Evolutionary conservation across 345 rosid species (phyloP), one percentile per base, ranked within the genome.

Genomic region (Citrus cavaleriei): DNA sequence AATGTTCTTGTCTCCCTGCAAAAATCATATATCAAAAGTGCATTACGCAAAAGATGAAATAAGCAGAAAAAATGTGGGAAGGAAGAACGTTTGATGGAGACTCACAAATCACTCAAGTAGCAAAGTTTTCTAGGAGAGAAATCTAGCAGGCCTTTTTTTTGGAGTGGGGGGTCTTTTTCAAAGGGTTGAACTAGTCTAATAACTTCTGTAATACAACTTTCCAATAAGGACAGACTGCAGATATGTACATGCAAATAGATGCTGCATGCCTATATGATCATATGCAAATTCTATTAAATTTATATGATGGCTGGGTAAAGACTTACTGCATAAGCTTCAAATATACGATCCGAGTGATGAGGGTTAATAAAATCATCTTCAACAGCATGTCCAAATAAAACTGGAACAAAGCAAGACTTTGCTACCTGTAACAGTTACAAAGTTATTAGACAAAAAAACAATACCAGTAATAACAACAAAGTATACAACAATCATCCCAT

Each of bases 1-100:
- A 66, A 96, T 89, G 81, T 96, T 96, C 89, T 96, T 96, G 90
- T 95, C 98, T 46, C 99, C 99, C 99, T 95, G 89, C 77, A 81
- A 83, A 73, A 79, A 59, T 57, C 57, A 54, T 46, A 70, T 40
- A 49, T 80, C 55, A 68, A 62, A 63, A 77, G 81, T 35, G 72
- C 65, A 79, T 83, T 58, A 57, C 59, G 62, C 60, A 38, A 59
- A 80, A 68, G 42, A 80, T 38, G 73, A 62, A 60, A 46, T 2
- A 54, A 54, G 6, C 22, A 14, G 2, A 35, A 10, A 35, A 51
- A 62, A 65, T 3, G 8, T 22, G 22, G 4, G 2, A 40, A 24
- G 37, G 54, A 61, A 74, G n/a, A 63, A 75, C 3, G 75, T 65
- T 65, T 21, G 49, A 37, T 19, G 58, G 59, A 40, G 28, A 70